Percentiles rank a stretch among this genome's conserved stretches.
Evolutionary conservation across 148 eudicot genomes (phyloP).

Genomic region (Fagopyrum homotropicum): DNA sequence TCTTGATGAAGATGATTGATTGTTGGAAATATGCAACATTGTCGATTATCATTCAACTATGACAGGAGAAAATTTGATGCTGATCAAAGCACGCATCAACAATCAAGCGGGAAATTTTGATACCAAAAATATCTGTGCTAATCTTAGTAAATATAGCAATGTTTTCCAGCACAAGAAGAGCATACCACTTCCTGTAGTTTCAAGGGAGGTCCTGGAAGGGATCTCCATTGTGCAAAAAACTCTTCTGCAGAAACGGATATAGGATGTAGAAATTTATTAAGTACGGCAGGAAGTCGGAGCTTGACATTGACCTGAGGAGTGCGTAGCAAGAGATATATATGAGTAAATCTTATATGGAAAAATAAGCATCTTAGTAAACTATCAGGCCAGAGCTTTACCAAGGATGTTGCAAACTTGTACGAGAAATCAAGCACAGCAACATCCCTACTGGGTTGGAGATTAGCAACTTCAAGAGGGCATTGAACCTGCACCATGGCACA

Average conservation of each 20-base stretch:
- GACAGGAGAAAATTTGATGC: background rate
- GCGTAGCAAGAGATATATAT: background rate
- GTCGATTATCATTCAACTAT: background rate
- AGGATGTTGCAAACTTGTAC: constrained; percentile 57
- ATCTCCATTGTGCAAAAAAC: constrained; percentile 93
- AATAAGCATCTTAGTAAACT: background rate
- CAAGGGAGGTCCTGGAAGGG: constrained; percentile 93
- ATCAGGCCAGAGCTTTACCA: constrained; percentile 29
- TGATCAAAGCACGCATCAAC: no score
- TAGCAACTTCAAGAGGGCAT: constrained; percentile 89
- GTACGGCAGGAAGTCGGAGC: constrained; percentile 88
- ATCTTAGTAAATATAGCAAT: background rate
- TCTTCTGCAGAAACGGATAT: constrained; percentile 76
- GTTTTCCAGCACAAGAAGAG: constrained; percentile 1
- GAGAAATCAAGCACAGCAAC: constrained; percentile 91
- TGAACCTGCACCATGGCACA: constrained; percentile 44
- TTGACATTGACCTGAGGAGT: constrained; percentile 63
- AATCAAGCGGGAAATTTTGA: background rate
- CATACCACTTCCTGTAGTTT: constrained; percentile 96
- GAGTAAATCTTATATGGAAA: background rate
- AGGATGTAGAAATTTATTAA: constrained; percentile 83
- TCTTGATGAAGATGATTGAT: background rate
- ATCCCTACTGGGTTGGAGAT: constrained; percentile 83
- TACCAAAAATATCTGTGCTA: background rate
- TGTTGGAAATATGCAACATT: background rate